phyloP scores from a whole-genome alignment of 108 stramenopile genomes.

The Nitzschia palea region DNA sequence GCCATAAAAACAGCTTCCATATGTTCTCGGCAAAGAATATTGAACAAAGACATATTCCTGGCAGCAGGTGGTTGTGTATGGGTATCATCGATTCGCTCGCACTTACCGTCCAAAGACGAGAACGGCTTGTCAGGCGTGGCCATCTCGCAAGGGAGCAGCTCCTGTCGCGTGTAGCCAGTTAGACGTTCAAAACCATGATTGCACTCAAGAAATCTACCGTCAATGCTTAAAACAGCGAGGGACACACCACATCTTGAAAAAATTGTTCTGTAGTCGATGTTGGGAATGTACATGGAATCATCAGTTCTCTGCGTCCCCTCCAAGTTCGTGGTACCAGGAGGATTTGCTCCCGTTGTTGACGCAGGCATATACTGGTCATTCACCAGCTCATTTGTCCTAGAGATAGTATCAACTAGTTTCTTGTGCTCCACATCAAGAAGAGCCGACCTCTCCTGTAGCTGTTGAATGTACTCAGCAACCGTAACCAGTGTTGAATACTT shows the following conservation, averaged over 20 bases:
- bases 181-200: conserved; percentile 65
- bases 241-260: conserved; percentile 63
- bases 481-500: conserved; percentile 74
- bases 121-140: conserved; percentile 5
- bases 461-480: conserved; percentile 72
- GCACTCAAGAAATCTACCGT: conserved; percentile 81
- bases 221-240: conserved; percentile 69
- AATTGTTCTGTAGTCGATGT: conserved; percentile 71
- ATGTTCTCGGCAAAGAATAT: conserved; percentile 66
- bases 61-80: not conserved
- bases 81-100: not conserved
- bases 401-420: conserved; percentile 66
- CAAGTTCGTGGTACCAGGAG: not conserved
- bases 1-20: conserved; percentile 78
- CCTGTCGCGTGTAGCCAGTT: conserved; percentile 46
- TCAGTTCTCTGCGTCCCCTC: not conserved
- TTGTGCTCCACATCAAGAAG: conserved; percentile 71
- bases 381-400: conserved; percentile 48
- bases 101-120: not conserved
- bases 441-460: conserved; percentile 52
- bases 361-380: conserved; percentile 38
- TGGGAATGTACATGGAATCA: conserved; percentile 51
- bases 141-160: conserved; percentile 23
- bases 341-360: conserved; percentile 4
- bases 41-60: conserved; percentile 73